Base-by-base conservation (phyloP, 331 rosid species). In the Cydonia oblonga region DNA sequence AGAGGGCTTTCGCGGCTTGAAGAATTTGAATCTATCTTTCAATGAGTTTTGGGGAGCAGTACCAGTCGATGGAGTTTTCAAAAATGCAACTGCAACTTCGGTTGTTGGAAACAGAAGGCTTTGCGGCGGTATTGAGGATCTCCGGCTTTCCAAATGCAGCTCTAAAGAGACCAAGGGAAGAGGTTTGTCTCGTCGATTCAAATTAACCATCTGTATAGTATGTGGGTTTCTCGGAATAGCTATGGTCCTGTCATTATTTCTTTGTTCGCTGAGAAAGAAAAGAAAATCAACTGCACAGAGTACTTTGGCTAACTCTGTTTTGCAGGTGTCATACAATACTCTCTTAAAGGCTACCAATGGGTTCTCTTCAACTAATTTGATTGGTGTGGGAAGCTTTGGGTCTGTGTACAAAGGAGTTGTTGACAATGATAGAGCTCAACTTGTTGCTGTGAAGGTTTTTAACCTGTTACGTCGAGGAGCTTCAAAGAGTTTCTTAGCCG, bases 401-500 rank as follows among this genome's bases (percentile, higher is more conserved):
- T 32, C 7, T 7, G 38, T 32, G 38, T 32, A 32, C 9, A 2
- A 32, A 32, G 38, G 38, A 9, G 38, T 32, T 32, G 9, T 32
- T 32, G 9, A 32, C 38, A 32, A 66, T 19, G 63, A 56, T 11
- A 30, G 30, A 20, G 22, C 40, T 9, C 22, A 51, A 19, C 16
- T 46, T 25, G 30, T 77, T 0, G 77, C 64, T 15, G 73, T 78
- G n/a, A 78, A 78, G 40, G 81, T 78, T 26, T 28, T 78, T 20
- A 67, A 78, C 51, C 16, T 44, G 7, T 44, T 44, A 44, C 19
- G 2, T 1, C 51, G 2, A 13, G 51, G 51, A 44, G 80, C 77
- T 9, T 30, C 54, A 0, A 75, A 33, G 52, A 76, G 77, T 44
- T 80, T 75, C 42, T 0, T 79, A 11, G 58, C 76, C 4, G 79